A percentile compares a stretch with the other conserved stretches of the same genome.
These are phyloP conservation scores for Lipomyces mesembrius DNA, from an alignment of 805 yeast species.

Conservation along the genomic window DNA sequence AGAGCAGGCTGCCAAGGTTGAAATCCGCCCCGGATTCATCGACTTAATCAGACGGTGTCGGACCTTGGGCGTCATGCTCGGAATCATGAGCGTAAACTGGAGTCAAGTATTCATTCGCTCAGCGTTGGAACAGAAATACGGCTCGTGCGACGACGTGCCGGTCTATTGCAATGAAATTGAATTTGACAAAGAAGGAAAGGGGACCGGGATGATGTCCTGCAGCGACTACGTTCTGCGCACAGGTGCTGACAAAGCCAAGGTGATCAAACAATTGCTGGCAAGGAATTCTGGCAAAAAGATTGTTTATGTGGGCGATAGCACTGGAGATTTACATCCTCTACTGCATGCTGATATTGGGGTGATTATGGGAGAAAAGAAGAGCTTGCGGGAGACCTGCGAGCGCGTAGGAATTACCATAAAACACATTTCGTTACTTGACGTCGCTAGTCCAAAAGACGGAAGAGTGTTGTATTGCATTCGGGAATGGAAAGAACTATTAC, in stretches of 20 bases:
- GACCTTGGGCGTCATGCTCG: constrained; percentile 3
- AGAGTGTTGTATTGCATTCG: background rate
- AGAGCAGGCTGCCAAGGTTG: constrained; percentile 19
- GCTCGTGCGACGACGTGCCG: constrained; percentile 12
- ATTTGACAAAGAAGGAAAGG: constrained; percentile 16
- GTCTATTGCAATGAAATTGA: constrained; percentile 25
- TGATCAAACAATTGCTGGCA: constrained; percentile 12
- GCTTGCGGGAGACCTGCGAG: constrained; percentile 15
- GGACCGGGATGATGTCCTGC: constrained; percentile 18
- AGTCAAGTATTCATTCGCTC: constrained; percentile 22
- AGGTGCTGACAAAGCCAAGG: constrained; percentile 30
- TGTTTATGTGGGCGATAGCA: constrained; percentile 37
- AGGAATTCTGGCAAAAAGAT: constrained; percentile 4
- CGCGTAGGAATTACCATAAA: constrained; percentile 14
- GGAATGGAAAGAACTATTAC: constrained; percentile 3
- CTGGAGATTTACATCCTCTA: constrained; percentile 35
- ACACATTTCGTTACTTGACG: background rate
- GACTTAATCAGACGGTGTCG: constrained; percentile 10
- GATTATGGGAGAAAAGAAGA: constrained; percentile 24
- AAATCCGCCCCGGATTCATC: constrained; percentile 22
- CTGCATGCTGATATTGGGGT: constrained; percentile 26
- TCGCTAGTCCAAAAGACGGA: background rate
- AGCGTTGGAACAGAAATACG: constrained; percentile 8
- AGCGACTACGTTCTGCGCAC: constrained; percentile 17
- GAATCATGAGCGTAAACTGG: constrained; percentile 38